Evolutionary conservation across 2,329 filamentous ascomycete genomes (phyloP).

Genomic region (Fusarium concolor): DNA sequence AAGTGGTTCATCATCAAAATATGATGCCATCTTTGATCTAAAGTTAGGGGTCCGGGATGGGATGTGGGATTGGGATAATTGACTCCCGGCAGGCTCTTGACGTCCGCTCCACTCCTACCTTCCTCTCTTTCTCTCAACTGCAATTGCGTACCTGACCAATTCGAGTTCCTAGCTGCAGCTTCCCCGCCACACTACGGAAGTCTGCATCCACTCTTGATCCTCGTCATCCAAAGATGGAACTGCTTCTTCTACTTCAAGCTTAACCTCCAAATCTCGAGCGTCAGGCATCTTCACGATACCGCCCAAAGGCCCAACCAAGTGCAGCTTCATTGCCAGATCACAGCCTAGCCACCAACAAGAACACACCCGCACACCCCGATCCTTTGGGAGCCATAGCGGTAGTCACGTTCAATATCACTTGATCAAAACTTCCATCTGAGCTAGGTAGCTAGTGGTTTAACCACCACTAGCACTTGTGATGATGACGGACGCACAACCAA

Average conservation of each 20-base stretch:
- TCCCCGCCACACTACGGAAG: slow-evolving; percentile 34
- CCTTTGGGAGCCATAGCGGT: not conserved
- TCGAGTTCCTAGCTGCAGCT: slow-evolving; percentile 24
- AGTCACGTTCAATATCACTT: slow-evolving; percentile 31
- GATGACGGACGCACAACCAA: slow-evolving; percentile 27
- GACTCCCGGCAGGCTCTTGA: not conserved
- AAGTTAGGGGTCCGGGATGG: too few relatives aligned
- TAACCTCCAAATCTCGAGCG: slow-evolving; percentile 26
- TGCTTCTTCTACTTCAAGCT: slow-evolving; percentile 14
- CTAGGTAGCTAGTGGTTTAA: slow-evolving; percentile 33
- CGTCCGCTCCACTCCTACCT: not conserved
- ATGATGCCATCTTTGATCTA: not conserved
- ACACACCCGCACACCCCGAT: slow-evolving; percentile 14
- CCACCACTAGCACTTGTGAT: slow-evolving; percentile 23
- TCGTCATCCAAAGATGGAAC: slow-evolving; percentile 14
- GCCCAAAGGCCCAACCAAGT: slow-evolving; percentile 16
- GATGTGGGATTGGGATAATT: not conserved
- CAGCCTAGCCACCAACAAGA: slow-evolving; percentile 10
- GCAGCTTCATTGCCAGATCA: slow-evolving; percentile 5
- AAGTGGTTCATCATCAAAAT: not conserved
- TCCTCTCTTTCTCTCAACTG: not conserved
- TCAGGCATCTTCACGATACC: slow-evolving; percentile 29
- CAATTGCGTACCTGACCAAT: slow-evolving; percentile 15
- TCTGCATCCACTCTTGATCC: slow-evolving; percentile 28
- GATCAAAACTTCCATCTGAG: slow-evolving; percentile 19